Percentiles rank a stretch among this genome's conserved stretches.
Conservation (phyloP, 2,329 filamentous ascomycete genomes). For the Diaporthe sp. region DNA sequence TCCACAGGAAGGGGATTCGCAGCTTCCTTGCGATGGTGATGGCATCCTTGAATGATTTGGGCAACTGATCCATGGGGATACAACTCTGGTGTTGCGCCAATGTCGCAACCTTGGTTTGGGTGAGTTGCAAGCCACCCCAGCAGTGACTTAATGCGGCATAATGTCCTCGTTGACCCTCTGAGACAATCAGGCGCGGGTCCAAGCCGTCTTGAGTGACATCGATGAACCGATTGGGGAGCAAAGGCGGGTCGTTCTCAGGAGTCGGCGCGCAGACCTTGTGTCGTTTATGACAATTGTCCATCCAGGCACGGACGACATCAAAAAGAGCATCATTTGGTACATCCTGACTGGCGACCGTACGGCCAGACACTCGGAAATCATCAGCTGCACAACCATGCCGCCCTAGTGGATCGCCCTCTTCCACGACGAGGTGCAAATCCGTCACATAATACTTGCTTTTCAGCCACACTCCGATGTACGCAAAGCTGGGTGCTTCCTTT, state of each 20-base stretch:
- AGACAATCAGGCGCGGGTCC: background rate
- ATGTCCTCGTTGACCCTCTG: background rate
- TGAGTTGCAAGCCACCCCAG: constrained; percentile 10
- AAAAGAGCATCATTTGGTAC: background rate
- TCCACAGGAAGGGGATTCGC: constrained; percentile 24
- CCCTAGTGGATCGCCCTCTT: constrained; percentile 10
- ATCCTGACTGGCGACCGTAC: background rate
- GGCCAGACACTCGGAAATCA: background rate
- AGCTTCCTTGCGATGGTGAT: constrained; percentile 15
- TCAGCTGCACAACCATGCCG: background rate
- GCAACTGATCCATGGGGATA: constrained; percentile 1
- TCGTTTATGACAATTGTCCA: background rate
- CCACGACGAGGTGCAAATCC: constrained; percentile 19
- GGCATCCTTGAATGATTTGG: constrained; percentile 26
- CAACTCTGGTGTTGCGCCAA: background rate
- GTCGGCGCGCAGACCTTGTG: constrained; percentile 2
- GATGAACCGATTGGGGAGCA: constrained; percentile 1
- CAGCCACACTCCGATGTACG: constrained; percentile 11
- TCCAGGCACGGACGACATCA: constrained; percentile 12
- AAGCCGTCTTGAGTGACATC: constrained; percentile 6
- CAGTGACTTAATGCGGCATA: constrained; percentile 34
- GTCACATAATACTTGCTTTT: constrained; percentile 1
- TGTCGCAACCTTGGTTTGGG: constrained; percentile 1
- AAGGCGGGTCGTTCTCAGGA: background rate
- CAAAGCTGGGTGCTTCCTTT: background rate